Evolutionary conservation across 2,329 filamentous ascomycete genomes (phyloP), one percentile per base, ranked within the genome.

Genomic region (Aspergillus neotritici): DNA sequence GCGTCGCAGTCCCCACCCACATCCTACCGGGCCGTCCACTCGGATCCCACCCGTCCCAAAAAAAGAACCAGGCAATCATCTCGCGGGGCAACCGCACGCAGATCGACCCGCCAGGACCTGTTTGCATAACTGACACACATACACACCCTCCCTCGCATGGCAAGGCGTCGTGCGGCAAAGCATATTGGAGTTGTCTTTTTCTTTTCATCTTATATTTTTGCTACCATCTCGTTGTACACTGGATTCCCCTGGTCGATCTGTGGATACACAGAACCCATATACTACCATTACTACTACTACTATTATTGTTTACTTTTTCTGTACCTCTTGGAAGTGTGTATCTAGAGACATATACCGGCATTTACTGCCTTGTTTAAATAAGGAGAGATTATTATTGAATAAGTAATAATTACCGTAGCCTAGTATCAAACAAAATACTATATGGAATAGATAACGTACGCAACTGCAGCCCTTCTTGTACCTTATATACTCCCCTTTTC

Each of bases 131-230:
- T 25, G 6, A 9, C 21, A 25, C 7, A 25, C 21, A 25, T n/a
- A 25, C 17, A n/a, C 17, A 21, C 52, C 40, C 45, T 51, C 46
- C 53, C 49, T 52, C 54, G 61, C 61, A 64, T 64, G 56, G 55
- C 52, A 57, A 50, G 61, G 60, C 57, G 57, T 63, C 56, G 48
- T 55, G 51, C 52, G 48, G 38, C 38, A 48, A 55, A 54, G 54
- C 53, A 58, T 59, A 48, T 43, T 47, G 53, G 56, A 57, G 53
- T 55, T 52, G 40, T 41, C 51, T 42, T 42, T 43, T 32, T 29
- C 16, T 29, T 30, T 15, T 33, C 29, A 33, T 5, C 16, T 12
- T 37, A 17, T 47, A 25, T 25, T 33, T n/a, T 50, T 46, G 49
- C 46, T 51, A 53, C 7, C 21, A 25, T 25, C 17, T 21, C 21